phyloP scores from a whole-genome alignment of 2,329 filamentous ascomycete species.

The Dryadomyces sulphureus region DNA sequence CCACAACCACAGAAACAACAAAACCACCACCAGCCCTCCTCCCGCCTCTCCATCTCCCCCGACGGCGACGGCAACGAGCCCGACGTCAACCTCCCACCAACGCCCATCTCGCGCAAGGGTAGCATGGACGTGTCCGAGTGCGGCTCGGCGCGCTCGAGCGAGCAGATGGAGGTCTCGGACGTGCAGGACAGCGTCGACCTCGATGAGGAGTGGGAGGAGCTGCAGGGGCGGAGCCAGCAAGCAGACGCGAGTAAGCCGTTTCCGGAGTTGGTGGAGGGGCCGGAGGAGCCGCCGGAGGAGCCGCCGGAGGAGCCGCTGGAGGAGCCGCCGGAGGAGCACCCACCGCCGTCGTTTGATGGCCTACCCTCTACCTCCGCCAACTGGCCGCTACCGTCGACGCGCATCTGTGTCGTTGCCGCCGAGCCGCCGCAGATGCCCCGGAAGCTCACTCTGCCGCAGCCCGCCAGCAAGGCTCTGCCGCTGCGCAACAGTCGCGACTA shows the following conservation, averaged over 20 bases:
- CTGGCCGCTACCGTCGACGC: constrained; percentile 10
- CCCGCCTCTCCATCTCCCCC: not conserved
- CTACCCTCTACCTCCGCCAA: constrained; percentile 7
- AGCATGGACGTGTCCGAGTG: too few species aligned
- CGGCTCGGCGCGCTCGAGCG: too few species aligned
- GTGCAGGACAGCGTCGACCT: not conserved
- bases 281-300: not conserved
- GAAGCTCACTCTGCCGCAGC: too few species aligned
- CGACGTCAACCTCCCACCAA: not conserved
- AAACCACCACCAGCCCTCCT: too few species aligned
- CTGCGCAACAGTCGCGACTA: not conserved
- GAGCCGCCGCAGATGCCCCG: too few species aligned
- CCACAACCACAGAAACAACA: too few species aligned
- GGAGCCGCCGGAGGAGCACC: not conserved
- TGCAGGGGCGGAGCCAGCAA: too few species aligned
- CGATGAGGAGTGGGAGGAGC: too few species aligned
- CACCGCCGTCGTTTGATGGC: too few species aligned
- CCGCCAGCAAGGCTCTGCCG: not conserved
- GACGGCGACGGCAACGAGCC: not conserved
- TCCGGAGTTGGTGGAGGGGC: not conserved
- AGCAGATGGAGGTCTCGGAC: not conserved
- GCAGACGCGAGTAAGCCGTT: not conserved
- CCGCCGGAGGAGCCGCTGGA: not conserved
- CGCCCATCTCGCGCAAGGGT: not conserved
- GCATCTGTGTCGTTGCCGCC: not conserved